These are phyloP conservation scores for Wickerhamomyces hampshirensis DNA, from an alignment of 805 yeast genomes.

Conservation along the genomic window DNA sequence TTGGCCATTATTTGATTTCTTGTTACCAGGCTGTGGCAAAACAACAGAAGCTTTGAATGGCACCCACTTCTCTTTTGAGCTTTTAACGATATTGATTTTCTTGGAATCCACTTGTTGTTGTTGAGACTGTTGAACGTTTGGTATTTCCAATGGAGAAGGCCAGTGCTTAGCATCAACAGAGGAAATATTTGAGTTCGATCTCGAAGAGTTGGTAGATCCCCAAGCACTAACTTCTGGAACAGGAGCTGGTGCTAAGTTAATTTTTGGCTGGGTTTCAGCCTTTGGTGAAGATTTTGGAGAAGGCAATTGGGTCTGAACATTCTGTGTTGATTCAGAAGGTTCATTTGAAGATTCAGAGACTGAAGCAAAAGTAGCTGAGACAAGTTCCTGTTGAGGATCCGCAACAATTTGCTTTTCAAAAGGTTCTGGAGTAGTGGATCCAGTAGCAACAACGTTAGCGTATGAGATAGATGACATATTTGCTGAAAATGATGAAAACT, in stretches of 20 bases:
- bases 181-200: constrained; percentile 20
- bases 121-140: constrained; percentile 14
- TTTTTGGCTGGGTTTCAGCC: constrained; percentile 19
- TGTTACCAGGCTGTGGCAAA: constrained; percentile 31
- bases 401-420: constrained; percentile 7
- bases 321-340: constrained; percentile 5
- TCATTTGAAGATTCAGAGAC: background rate
- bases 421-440: constrained; percentile 20
- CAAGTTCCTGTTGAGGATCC: constrained; percentile 1
- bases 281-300: constrained; percentile 26
- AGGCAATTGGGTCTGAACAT: constrained; percentile 18
- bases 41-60: constrained; percentile 60
- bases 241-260: constrained; percentile 56
- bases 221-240: constrained; percentile 60
- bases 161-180: constrained; percentile 26
- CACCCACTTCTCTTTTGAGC: constrained; percentile 59
- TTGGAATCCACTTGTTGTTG: constrained; percentile 11
- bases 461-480: constrained; percentile 25
- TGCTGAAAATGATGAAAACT: too few species aligned
- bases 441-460: constrained; percentile 25
- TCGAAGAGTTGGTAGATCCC: constrained; percentile 35
- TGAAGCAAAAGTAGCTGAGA: background rate
- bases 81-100: constrained; percentile 17
- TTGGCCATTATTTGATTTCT: constrained; percentile 17
- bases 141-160: constrained; percentile 34